A percentile compares a stretch with the other conserved stretches of the same genome.
phyloP scores from a whole-genome alignment of 768 basidiomycete genomes.

The Jaapia argillacea region DNA sequence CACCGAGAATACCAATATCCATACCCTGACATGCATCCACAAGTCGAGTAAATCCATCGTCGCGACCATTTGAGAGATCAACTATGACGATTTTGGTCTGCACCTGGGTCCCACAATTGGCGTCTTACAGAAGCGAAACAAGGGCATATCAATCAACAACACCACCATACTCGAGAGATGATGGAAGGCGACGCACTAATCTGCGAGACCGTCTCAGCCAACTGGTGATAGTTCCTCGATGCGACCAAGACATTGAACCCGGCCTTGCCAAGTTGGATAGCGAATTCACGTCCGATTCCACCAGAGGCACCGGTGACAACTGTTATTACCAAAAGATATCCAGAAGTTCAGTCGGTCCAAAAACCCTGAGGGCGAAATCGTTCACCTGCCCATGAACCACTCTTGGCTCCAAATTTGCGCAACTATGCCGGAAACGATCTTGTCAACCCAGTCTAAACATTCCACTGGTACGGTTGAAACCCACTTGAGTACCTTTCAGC shows the following conservation, averaged over 20 bases:
- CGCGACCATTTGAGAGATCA: conserved; percentile 57
- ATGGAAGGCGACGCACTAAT: conserved; percentile 67
- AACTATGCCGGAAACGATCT: conserved; percentile 44
- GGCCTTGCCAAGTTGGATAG: conserved; percentile 74
- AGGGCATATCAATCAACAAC: too few relatives aligned
- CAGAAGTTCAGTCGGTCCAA: too few relatives aligned
- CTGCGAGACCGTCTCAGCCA: conserved; percentile 58
- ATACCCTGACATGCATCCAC: conserved; percentile 33
- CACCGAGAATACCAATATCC: conserved; percentile 75
- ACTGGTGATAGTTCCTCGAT: conserved; percentile 57
- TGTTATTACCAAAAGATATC: too few relatives aligned
- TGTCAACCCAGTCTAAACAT: too few relatives aligned
- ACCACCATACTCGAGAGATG: too few relatives aligned
- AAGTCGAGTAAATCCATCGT: conserved; percentile 44
- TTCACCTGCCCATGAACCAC: conserved; percentile 82
- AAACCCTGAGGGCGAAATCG: too few relatives aligned
- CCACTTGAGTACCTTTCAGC: conserved; percentile 58
- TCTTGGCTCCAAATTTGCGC: conserved; percentile 69
- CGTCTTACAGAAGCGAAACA: too few relatives aligned
- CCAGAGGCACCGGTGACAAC: conserved; percentile 94
- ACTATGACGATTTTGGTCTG: conserved; percentile 58
- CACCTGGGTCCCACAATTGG: too few relatives aligned
- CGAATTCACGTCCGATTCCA: conserved; percentile 93
- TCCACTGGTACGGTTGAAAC: too few relatives aligned
- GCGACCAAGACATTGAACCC: conserved; percentile 87